Evolutionary conservation across 73 alveolate species (phyloP), one percentile per base, ranked within the genome.

Genomic region (Paramecium pentaurelia): DNA sequence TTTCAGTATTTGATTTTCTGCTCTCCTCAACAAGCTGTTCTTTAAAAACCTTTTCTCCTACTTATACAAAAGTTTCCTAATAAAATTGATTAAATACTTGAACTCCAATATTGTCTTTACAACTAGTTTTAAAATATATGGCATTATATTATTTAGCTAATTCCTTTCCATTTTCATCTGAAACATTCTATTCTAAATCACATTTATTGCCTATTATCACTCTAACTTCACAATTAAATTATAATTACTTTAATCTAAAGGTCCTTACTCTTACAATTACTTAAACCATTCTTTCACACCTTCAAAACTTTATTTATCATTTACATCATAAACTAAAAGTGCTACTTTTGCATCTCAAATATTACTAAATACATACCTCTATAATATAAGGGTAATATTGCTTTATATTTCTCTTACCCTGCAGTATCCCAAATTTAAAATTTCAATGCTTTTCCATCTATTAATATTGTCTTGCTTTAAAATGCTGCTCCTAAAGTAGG

Each of bases 361-460:
- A 42, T 11, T 5, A 20, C 22, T 8, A 20, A n/a, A 20, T 3
- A 36, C 1, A 73, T 80, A 80, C 91, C 91, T 20, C 91, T n/a
- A 27, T 80, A 80, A 80, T 80, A 80, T 28, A 80, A 47, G 3
- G 91, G 91, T 22, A 80, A 49, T 27, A 94, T 95, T 16, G 98
- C 96, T 60, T 77, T 91, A 90, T 95, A 95, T 86, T 92, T 92
- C 86, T 95, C 98, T 86, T 91, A 94, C 5, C 97, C 98, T 11
- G 97, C 96, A 28, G 97, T 94, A 64, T 95, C 97, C 98, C 98
- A 95, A 2, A 80, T 42, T 22, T 80, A 80, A 80, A 80, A 80
- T 42, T 80, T 80, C 16, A 80, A 25, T 18, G 91, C 49, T 80
- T 80, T 80, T 6, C 27, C 91, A 80, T 80, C 91, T 45, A 77